These are phyloP conservation scores for Gautieria morchelliformis DNA, from an alignment of 768 basidiomycete genomes.

Conservation along the genomic window DNA sequence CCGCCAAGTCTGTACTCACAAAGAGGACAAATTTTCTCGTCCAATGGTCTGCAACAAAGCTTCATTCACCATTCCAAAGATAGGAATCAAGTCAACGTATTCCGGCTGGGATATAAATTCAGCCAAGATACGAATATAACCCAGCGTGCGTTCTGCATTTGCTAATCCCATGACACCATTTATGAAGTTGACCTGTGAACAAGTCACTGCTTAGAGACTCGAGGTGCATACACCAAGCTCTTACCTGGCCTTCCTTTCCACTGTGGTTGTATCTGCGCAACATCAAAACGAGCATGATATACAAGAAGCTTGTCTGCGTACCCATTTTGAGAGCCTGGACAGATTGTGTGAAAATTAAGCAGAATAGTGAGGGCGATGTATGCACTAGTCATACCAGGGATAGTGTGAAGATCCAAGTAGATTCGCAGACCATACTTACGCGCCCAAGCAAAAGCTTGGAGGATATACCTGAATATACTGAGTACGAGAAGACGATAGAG, in stretches of 20 bases:
- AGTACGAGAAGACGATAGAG: slow-evolving; percentile 2
- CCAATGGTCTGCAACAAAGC: slow-evolving; percentile 45
- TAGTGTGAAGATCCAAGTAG: slow-evolving; percentile 68
- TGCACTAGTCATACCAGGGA: slow-evolving; percentile 57
- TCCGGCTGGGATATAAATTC: slow-evolving; percentile 77
- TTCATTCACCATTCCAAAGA: slow-evolving; percentile 62
- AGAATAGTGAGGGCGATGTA: neutral
- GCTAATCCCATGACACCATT: slow-evolving; percentile 75
- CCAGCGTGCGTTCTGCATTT: slow-evolving; percentile 71
- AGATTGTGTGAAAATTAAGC: neutral
- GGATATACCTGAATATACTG: slow-evolving; percentile 45
- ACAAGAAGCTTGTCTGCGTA: neutral
- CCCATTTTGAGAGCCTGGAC: slow-evolving; percentile 2
- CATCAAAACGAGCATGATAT: neutral
- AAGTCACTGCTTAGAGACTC: neutral
- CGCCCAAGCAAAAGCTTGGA: slow-evolving; percentile 70
- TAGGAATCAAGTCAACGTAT: slow-evolving; percentile 51
- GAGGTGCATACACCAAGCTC: neutral
- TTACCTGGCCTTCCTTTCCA: neutral
- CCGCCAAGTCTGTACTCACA: slow-evolving; percentile 33
- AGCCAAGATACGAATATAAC: slow-evolving; percentile 63
- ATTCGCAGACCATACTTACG: slow-evolving; percentile 87
- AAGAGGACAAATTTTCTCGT: slow-evolving; percentile 39
- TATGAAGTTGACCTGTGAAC: slow-evolving; percentile 45
- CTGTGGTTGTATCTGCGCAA: neutral